Conservation (phyloP, 305 asterid species). For the Fraxinus angustifolia region DNA sequence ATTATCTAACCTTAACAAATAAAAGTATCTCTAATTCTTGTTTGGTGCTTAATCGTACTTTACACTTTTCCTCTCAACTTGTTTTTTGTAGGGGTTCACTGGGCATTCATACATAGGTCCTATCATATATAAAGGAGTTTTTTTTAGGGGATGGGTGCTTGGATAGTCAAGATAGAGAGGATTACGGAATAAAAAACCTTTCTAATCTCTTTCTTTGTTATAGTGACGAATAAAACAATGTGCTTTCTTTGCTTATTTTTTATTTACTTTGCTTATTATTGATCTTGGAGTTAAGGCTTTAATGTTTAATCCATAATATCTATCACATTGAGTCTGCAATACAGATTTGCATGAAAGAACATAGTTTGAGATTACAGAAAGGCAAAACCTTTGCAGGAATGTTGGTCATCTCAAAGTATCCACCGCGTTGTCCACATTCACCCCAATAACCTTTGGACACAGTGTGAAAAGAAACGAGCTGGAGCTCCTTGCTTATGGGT, state of each 20-base stretch:
- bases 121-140: neutral
- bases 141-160: neutral
- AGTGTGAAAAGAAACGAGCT: slow-evolving; percentile 93
- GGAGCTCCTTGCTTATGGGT: slow-evolving; percentile 72
- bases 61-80: neutral
- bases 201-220: neutral
- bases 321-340: neutral
- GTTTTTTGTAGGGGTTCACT: neutral
- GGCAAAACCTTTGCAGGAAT: slow-evolving; percentile 70
- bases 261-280: neutral
- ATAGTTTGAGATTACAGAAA: neutral
- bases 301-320: neutral
- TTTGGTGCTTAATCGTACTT: neutral
- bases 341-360: neutral
- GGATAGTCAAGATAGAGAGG: neutral
- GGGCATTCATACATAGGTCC: neutral
- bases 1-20: neutral
- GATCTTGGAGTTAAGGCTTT: neutral
- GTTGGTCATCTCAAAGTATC: slow-evolving; percentile 97
- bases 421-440: slow-evolving; percentile 99
- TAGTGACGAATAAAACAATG: neutral
- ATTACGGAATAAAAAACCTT: neutral
- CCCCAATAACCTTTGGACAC: slow-evolving; percentile 97
- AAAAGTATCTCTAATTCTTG: neutral
- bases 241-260: neutral